Evolutionary conservation across 2,329 filamentous ascomycete species (phyloP), one percentile per base, ranked within the genome.

Genomic region (Colletotrichum orchidophilum): DNA sequence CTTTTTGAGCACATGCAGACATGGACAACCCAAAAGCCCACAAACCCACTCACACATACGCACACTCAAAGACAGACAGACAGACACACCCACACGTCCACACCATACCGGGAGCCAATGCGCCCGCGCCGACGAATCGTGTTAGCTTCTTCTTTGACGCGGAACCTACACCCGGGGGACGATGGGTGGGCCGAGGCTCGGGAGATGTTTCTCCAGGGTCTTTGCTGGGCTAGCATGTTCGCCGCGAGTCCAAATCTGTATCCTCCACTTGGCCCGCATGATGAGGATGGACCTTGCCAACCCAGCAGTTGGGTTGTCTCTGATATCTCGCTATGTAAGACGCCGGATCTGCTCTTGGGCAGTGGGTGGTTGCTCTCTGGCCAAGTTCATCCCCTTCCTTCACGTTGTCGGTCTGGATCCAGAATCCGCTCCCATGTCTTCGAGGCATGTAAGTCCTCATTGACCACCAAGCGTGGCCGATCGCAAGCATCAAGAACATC

Each of bases 171-270:
- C 58, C 39, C 21, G 63, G 53, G 27, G 24, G 11, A 31, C 35
- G 31, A 27, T 27, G 21, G 26, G 58, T 71, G 58, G 61, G 33
- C 35, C 54, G 67, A 63, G 67, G 61, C 27, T 50, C 42, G 58
- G 62, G 46, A 66, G 46, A 31, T 49, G 58, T 39, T 61, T 50
- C 53, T 53, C 57, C 52, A 65, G 63, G 63, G 63, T 52, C 49
- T 62, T 18, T 71, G 55, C 57, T 50, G 67, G 67, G 55, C 57
- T 50, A 63, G 67, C 50, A 62, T 60, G 63, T 46, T 29, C 58
- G 58, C 39, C 26, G 58, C 29, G 33, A 61, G 11, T 26, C 18
- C 58, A 26, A 31, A n/a, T 21, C 39, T 29, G 39, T n/a, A n/a
- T n/a, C n/a, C n/a, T n/a, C n/a, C n/a, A 27, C 29, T 29, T 26